Evolutionary conservation across 2,329 filamentous ascomycete genomes (phyloP).

Genomic region (Fusarium sp.): DNA sequence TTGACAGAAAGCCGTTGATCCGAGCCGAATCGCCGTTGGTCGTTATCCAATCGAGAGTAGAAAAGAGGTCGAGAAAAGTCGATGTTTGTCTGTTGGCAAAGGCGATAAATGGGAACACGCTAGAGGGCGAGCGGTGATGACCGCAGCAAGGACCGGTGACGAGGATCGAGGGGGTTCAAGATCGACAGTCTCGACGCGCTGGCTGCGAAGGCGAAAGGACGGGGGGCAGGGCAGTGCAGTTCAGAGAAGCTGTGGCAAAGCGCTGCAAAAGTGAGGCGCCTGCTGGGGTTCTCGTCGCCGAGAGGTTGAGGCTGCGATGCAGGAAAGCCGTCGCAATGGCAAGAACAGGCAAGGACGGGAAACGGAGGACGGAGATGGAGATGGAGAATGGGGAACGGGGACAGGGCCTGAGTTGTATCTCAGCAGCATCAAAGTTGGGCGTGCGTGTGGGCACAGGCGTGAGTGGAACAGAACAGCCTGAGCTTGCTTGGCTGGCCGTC

Average conservation of each 20-base stretch:
- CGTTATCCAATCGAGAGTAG: slow-evolving; percentile 14
- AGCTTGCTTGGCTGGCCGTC: slow-evolving; percentile 26
- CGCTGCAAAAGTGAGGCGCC: slow-evolving; percentile 19
- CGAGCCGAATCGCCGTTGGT: slow-evolving; percentile 26
- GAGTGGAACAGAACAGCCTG: slow-evolving; percentile 39
- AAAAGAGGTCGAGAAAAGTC: neutral
- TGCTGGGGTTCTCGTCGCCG: slow-evolving; percentile 24
- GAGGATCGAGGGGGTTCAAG: slow-evolving; percentile 12
- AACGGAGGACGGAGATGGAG: slow-evolving; percentile 22
- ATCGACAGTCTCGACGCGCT: slow-evolving; percentile 20
- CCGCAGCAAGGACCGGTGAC: slow-evolving; percentile 21
- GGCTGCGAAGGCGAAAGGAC: slow-evolving; percentile 15
- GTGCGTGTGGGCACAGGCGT: slow-evolving; percentile 39
- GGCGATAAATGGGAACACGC: slow-evolving; percentile 15
- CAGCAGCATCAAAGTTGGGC: slow-evolving; percentile 41
- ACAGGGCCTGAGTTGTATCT: slow-evolving; percentile 44
- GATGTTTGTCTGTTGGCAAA: neutral
- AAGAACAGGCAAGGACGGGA: slow-evolving; percentile 37
- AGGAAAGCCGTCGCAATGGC: slow-evolving; percentile 42
- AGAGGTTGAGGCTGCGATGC: slow-evolving; percentile 34
- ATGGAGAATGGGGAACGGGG: slow-evolving; percentile 41
- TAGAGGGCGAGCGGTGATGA: slow-evolving; percentile 11
- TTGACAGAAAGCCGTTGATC: slow-evolving; percentile 26
- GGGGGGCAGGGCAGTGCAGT: neutral
- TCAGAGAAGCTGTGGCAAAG: slow-evolving; percentile 15